Evolutionary conservation across 1,284 basidiomycete species (phyloP).

Genomic region (Xerocomus amazonicus): DNA sequence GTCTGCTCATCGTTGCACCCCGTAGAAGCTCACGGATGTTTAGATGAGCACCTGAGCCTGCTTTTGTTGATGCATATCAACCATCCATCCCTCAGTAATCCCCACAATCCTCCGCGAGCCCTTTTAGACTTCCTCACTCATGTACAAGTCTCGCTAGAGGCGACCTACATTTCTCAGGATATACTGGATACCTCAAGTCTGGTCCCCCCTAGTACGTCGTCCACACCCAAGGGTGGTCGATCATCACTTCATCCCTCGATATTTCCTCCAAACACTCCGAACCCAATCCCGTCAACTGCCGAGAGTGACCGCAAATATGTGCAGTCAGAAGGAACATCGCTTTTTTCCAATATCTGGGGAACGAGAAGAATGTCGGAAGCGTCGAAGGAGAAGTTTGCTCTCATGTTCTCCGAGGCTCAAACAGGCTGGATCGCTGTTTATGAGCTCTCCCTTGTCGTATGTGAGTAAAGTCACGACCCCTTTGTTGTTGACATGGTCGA

Average conservation of each 20-base stretch:
- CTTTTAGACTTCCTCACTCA: conserved; percentile 67
- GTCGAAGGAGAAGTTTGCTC: conserved; percentile 53
- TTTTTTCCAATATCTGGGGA: conserved; percentile 73
- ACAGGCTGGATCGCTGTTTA: conserved; percentile 74
- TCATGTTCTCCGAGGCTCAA: conserved; percentile 59
- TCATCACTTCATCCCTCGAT: conserved; percentile 52
- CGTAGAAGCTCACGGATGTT: conserved; percentile 30
- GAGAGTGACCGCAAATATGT: conserved; percentile 72
- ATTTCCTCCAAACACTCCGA: conserved; percentile 71
- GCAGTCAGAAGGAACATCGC: conserved; percentile 68
- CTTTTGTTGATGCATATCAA: conserved; percentile 56
- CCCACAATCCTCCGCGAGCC: conserved; percentile 46
- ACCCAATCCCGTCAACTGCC: conserved; percentile 66
- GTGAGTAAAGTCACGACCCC: conserved; percentile 44
- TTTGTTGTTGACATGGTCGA: neutral
- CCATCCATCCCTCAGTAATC: conserved; percentile 34
- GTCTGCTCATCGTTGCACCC: conserved; percentile 12
- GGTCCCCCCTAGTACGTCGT: conserved; percentile 48
- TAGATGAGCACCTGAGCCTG: conserved; percentile 74
- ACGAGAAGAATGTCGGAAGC: conserved; percentile 42
- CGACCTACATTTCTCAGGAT: conserved; percentile 66
- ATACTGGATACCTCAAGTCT: conserved; percentile 37
- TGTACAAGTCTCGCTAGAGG: conserved; percentile 75
- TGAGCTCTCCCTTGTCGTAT: conserved; percentile 66
- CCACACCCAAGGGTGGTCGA: conserved; percentile 33